These are phyloP conservation scores for Fusarium compactum DNA, from an alignment of 2,329 filamentous ascomycete species.

Conservation along the genomic window DNA sequence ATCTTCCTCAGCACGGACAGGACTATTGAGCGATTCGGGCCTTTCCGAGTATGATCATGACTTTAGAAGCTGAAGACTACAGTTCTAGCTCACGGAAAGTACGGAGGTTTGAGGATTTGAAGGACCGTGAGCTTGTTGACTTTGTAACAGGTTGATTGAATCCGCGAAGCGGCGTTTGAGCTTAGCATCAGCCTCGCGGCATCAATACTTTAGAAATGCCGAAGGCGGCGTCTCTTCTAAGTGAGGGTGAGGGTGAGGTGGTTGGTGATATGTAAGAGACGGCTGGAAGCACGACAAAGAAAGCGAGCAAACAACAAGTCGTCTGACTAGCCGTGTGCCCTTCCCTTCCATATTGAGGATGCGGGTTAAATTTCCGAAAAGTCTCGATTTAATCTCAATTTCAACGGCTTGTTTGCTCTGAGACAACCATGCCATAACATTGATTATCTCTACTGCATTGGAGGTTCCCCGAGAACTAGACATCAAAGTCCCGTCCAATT, in stretches of 20 bases:
- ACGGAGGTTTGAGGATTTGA: neutral
- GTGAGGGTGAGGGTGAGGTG: neutral
- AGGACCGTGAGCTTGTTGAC: conserved; percentile 1
- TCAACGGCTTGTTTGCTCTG: neutral
- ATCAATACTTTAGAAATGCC: neutral
- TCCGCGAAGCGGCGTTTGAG: neutral
- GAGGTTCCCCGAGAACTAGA: neutral
- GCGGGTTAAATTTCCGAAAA: conserved; percentile 33
- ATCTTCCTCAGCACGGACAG: conserved; percentile 6
- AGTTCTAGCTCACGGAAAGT: conserved; percentile 1
- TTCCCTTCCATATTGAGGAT: conserved; percentile 16
- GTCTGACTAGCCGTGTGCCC: neutral
- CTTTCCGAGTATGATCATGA: neutral
- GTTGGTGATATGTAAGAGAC: conserved; percentile 18
- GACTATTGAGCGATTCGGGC: conserved; percentile 4
- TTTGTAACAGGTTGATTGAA: neutral
- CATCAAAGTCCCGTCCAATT: conserved; percentile 14
- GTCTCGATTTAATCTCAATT: neutral
- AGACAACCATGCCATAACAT: neutral
- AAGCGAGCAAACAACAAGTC: conserved; percentile 1
- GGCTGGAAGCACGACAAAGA: conserved; percentile 21
- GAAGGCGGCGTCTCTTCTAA: neutral
- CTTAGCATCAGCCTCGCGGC: neutral
- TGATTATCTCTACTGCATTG: conserved; percentile 14
- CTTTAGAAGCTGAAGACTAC: conserved; percentile 4